phyloP scores from a whole-genome alignment of 1,284 basidiomycete species.

The Neolentinus lepideus region DNA sequence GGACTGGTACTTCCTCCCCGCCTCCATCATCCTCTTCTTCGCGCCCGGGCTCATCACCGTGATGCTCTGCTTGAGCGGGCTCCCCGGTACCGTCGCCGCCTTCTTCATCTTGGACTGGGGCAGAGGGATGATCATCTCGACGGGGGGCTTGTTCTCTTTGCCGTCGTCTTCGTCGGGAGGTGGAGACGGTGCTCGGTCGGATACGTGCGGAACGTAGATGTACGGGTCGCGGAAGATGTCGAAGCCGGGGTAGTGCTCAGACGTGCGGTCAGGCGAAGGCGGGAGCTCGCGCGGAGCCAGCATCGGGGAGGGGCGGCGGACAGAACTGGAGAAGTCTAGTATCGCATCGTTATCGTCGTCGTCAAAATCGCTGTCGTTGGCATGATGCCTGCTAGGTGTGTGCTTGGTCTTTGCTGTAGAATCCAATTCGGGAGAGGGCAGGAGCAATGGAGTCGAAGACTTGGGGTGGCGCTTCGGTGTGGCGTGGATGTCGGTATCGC shows the following conservation, averaged over 20 bases:
- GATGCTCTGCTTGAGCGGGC: too few species aligned
- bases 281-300: constrained; percentile 38
- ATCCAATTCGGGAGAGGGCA: background rate
- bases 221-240: constrained; percentile 49
- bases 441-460: background rate
- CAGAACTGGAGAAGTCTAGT: background rate
- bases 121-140: background rate
- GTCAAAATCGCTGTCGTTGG: background rate
- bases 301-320: constrained; percentile 14
- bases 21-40: background rate
- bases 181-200: too few species aligned
- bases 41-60: too few species aligned
- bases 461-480: background rate
- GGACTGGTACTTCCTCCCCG: background rate
- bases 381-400: too few species aligned
- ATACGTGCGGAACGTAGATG: constrained; percentile 18
- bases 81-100: constrained; percentile 11
- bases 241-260: constrained; percentile 71
- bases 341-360: background rate
- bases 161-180: background rate
- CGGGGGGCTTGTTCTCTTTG: background rate
- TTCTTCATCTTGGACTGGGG: constrained; percentile 9
- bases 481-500: background rate
- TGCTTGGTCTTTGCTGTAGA: background rate
- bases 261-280: constrained; percentile 42